Base-by-base conservation (phyloP, 331 rosid species). In the Quercus tomentella region DNA sequence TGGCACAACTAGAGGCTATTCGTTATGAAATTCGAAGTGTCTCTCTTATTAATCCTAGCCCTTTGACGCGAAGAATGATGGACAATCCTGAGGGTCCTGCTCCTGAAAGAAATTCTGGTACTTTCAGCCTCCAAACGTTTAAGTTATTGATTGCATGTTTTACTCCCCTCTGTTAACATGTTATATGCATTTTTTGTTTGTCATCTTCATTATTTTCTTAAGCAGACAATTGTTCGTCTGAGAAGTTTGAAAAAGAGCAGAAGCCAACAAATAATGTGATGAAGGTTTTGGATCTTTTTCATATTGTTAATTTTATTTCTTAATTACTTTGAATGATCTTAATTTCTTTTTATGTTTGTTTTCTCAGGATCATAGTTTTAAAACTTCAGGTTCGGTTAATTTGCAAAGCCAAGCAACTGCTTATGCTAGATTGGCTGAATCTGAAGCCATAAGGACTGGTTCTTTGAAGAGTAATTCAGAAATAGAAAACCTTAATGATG, bases 1-100 rank as follows among this genome's bases (percentile, higher is more conserved):
- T 92, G 85, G 83, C 97, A 6, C 97, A 95, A 70, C 77, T 95
- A 49, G 97, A 95, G 68, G 94, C 97, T 23, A 92, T 92, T 86
- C 92, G 93, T 62, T 84, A 91, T 82, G 99, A 92, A 84, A 87
- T 95, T 20, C 88, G 94, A 80, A 85, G 91, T 49, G 61, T 91
- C 45, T 90, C 97, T 10, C 28, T 90, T 4, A 77, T 93, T 35
- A 92, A 87, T 77, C 90, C 97, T 11, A 90, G 89, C 26, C 97
- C 94, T 35, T 18, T 89, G 93, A 91, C 97, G 30, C 84, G 86
- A 52, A 85, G 82, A 80, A 80, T 88, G 73, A 80, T 85, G 79
- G 97, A 92, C 65, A 82, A 86, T 80, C 73, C 81, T 81, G 86
- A 68, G 16, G 77, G 71, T 28, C 61, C 70, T 14, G 73, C 30